phyloP scores from a whole-genome alignment of 441 rosid genomes.

The Lagerstroemia fauriei region DNA sequence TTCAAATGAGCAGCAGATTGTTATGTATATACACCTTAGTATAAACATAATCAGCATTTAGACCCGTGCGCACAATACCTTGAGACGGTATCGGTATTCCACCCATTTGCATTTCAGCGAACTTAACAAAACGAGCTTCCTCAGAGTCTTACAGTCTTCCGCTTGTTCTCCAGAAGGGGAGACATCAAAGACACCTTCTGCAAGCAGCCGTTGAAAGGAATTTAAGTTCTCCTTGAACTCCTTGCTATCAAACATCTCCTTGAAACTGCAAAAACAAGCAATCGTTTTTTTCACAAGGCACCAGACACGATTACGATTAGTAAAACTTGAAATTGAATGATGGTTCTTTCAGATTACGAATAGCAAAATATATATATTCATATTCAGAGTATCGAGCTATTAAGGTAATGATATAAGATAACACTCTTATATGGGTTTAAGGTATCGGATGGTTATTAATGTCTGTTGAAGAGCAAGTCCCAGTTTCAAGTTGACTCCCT shows the following conservation, averaged over 20 bases:
- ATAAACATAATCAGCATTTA: background rate
- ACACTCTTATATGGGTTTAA: too few relatives aligned
- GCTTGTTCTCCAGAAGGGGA: constrained; percentile 49
- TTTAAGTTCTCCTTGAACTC: constrained; percentile 80
- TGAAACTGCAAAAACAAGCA: constrained; percentile 54
- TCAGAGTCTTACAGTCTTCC: constrained; percentile 62
- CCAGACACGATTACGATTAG: background rate
- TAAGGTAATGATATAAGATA: background rate
- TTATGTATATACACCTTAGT: background rate
- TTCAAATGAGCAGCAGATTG: constrained; percentile 7
- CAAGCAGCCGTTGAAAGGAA: constrained; percentile 68
- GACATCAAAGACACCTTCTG: constrained; percentile 76
- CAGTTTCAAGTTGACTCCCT: too few relatives aligned
- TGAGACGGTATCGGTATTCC: constrained; percentile 53
- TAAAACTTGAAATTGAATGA: background rate
- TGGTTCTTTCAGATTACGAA: background rate
- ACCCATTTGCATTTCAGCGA: constrained; percentile 63
- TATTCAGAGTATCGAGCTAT: too few relatives aligned
- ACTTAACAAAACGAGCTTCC: constrained; percentile 60
- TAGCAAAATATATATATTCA: too few relatives aligned
- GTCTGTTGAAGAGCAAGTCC: too few relatives aligned
- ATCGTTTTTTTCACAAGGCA: background rate
- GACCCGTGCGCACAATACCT: constrained; percentile 44
- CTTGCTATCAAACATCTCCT: constrained; percentile 69
- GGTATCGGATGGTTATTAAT: too few relatives aligned